These are phyloP conservation scores for Wickerhamomyces bovis DNA, from an alignment of 805 yeast species.

Conservation along the genomic window DNA sequence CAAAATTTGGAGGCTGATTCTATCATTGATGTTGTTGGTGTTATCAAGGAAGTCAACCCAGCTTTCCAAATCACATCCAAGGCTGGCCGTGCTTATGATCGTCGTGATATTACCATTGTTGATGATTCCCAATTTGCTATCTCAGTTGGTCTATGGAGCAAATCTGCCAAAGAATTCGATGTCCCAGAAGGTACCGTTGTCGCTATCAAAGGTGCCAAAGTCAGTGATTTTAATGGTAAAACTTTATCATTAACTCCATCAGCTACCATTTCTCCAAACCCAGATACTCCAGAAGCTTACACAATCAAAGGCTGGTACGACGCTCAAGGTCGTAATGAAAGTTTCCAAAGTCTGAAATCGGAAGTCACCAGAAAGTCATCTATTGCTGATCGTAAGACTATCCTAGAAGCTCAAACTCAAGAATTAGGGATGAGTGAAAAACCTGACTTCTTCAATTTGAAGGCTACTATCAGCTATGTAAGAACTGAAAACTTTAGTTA, in stretches of 20 bases:
- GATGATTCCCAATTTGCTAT: conserved; percentile 78
- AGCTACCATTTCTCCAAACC: conserved; percentile 71
- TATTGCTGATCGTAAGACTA: conserved; percentile 55
- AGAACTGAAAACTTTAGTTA: conserved; percentile 76
- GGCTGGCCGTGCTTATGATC: conserved; percentile 87
- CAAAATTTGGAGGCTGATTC: conserved; percentile 65
- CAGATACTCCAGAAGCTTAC: conserved; percentile 86
- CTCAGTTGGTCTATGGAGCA: conserved; percentile 85
- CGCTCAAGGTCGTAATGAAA: conserved; percentile 58
- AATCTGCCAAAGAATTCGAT: conserved; percentile 71
- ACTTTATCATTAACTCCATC: conserved; percentile 74
- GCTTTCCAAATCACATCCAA: conserved; percentile 76
- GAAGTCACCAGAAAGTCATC: conserved; percentile 41
- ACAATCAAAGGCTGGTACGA: conserved; percentile 94
- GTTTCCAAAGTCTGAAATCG: conserved; percentile 54
- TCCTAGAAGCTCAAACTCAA: conserved; percentile 58
- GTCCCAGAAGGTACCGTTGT: conserved; percentile 75
- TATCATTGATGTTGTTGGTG: conserved; percentile 82
- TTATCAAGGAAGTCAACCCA: conserved; percentile 70
- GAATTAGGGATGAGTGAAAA: conserved; percentile 69
- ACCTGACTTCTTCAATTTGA: conserved; percentile 71
- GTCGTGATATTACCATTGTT: conserved; percentile 82
- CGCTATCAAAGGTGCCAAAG: conserved; percentile 86
- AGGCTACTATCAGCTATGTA: conserved; percentile 67
- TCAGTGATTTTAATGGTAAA: conserved; percentile 85